Conservation (phyloP, 106 monocot genomes). For the Phalaenopsis equestris region DNA sequence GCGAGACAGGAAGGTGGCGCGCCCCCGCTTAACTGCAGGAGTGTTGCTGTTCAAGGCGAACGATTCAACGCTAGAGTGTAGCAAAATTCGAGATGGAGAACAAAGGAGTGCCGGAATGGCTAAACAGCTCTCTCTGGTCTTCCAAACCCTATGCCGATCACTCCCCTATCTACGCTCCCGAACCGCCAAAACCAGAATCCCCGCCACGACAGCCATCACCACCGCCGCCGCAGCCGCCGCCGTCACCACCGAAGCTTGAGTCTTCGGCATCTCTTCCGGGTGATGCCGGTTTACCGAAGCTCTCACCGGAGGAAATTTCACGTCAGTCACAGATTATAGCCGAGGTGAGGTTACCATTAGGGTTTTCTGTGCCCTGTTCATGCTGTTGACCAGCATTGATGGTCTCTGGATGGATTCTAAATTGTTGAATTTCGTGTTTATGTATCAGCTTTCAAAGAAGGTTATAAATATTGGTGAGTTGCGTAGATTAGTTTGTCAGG, state of each 20-base stretch:
- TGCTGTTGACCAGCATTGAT: neutral
- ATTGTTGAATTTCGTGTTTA: neutral
- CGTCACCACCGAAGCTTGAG: slow-evolving; percentile 4
- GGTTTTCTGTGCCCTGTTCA: neutral
- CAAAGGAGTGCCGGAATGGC: slow-evolving; percentile 73
- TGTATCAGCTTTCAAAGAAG: slow-evolving; percentile 67
- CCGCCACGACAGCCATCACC: slow-evolving; percentile 11
- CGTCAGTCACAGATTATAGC: slow-evolving; percentile 48
- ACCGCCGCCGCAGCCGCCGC: slow-evolving; percentile 16
- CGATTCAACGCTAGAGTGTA: neutral
- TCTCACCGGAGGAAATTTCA: slow-evolving; percentile 49
- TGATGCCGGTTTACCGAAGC: slow-evolving; percentile 14
- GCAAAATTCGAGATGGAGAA: slow-evolving; percentile 32
- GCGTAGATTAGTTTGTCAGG: slow-evolving; percentile 73
- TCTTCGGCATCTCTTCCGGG: neutral
- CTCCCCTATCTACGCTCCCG: slow-evolving; percentile 11
- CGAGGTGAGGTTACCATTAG: slow-evolving; percentile 23
- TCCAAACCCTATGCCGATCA: slow-evolving; percentile 12
- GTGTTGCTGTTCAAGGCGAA: neutral
- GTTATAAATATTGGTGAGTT: slow-evolving; percentile 71
- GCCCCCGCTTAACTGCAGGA: neutral
- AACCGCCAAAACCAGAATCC: slow-evolving; percentile 16
- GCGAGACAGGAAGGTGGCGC: neutral
- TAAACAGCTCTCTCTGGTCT: slow-evolving; percentile 81
- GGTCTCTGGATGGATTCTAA: neutral